phyloP scores from a whole-genome alignment of 176 grass and related monocot species.

The Microstegium vimineum region DNA sequence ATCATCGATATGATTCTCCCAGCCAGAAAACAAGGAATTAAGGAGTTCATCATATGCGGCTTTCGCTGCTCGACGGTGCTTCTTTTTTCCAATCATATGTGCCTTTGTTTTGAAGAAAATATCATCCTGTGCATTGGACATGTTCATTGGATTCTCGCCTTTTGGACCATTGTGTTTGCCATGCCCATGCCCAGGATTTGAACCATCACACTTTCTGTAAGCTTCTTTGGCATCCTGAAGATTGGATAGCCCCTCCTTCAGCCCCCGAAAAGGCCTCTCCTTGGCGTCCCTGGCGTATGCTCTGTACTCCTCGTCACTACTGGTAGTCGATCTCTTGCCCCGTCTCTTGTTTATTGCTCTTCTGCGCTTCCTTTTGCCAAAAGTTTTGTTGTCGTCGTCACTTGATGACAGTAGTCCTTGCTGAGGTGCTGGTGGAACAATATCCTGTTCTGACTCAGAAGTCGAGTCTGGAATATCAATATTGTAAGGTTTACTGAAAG shows the following conservation, averaged over 20 bases:
- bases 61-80: background rate
- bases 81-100: background rate
- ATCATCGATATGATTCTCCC: constrained; percentile 5
- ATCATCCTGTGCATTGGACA: background rate
- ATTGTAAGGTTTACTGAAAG: background rate
- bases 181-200: background rate
- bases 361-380: background rate
- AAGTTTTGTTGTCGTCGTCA: background rate
- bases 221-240: background rate
- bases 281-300: background rate
- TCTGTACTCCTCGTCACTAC: background rate
- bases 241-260: background rate
- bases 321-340: no score
- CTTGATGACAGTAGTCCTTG: background rate
- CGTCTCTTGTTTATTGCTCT: background rate
- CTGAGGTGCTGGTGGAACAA: background rate
- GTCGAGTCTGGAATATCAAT: constrained; percentile 21
- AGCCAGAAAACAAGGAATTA: constrained; percentile 1
- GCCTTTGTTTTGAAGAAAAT: constrained; percentile 33
- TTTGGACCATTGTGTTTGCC: background rate
- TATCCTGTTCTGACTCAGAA: constrained; percentile 32
- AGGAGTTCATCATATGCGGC: constrained; percentile 5
- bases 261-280: constrained; percentile 4
- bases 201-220: background rate
- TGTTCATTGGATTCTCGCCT: background rate